phyloP scores from a whole-genome alignment of 176 grass and related monocot genomes.

The Poa annua region DNA sequence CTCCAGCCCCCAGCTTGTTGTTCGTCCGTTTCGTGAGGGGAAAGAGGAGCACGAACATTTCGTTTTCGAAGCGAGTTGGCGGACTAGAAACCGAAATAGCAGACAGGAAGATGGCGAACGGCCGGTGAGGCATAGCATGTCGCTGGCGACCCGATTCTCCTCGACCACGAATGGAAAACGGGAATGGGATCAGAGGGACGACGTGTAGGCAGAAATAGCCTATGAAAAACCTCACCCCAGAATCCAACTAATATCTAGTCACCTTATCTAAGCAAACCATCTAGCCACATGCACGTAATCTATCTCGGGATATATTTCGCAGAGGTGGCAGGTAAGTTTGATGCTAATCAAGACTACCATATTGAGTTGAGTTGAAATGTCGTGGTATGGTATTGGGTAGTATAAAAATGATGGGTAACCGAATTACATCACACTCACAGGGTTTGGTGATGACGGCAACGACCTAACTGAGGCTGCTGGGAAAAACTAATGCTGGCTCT shows the following conservation, averaged over 20 bases:
- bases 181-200: not conserved
- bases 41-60: not conserved
- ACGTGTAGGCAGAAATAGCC: not conserved
- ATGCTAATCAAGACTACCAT: not conserved
- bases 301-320: not conserved
- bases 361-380: too few species aligned
- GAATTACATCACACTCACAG: constrained; percentile 33
- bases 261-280: not conserved
- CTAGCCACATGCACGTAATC: not conserved
- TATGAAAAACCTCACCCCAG: not conserved
- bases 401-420: not conserved
- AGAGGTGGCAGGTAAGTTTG: not conserved
- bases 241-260: too few species aligned
- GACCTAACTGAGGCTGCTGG: not conserved
- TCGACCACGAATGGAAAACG: not conserved
- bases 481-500: not conserved
- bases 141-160: not conserved
- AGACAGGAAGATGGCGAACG: not conserved
- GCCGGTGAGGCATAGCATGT: not conserved
- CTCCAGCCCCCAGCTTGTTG: not conserved
- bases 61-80: not conserved
- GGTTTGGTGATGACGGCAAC: not conserved
- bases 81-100: not conserved
- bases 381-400: not conserved
- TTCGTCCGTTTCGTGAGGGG: not conserved